Conservation (phyloP, 495 filamentous ascomycete species). For the Diplogelasinospora grovesii region DNA sequence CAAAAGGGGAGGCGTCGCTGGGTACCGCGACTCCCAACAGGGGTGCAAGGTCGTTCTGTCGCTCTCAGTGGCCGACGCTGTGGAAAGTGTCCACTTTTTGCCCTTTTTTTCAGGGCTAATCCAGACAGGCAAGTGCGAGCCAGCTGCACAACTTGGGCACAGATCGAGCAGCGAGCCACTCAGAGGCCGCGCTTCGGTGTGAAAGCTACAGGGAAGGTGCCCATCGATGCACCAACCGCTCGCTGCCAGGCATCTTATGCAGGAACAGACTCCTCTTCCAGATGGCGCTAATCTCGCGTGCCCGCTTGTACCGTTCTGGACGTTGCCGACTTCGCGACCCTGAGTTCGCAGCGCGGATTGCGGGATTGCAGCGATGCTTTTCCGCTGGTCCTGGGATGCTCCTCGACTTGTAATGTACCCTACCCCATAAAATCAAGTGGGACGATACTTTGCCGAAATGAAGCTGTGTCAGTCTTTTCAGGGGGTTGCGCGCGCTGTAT, state of each 20-base stretch:
- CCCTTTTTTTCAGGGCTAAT: constrained; percentile 10
- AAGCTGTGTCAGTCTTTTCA: too few relatives aligned
- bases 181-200: background rate
- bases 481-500: too few relatives aligned
- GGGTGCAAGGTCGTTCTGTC: constrained; percentile 3
- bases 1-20: constrained; percentile 20
- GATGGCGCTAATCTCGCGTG: constrained; percentile 24
- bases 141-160: background rate
- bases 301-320: constrained; percentile 1
- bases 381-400: background rate
- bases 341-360: too few relatives aligned
- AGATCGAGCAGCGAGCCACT: constrained; percentile 1
- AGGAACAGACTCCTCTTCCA: constrained; percentile 13
- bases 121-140: constrained; percentile 4
- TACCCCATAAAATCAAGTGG: background rate
- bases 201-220: background rate
- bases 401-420: constrained; percentile 1
- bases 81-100: constrained; percentile 2
- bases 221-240: constrained; percentile 1
- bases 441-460: constrained; percentile 18
- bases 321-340: too few relatives aligned
- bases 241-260: constrained; percentile 10
- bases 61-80: constrained; percentile 8
- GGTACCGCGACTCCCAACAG: constrained; percentile 3
- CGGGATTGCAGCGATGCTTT: too few relatives aligned